Evolutionary conservation across 1,139 yeast species (phyloP).

Genomic region (Hemisphaericaspora subhashii): DNA sequence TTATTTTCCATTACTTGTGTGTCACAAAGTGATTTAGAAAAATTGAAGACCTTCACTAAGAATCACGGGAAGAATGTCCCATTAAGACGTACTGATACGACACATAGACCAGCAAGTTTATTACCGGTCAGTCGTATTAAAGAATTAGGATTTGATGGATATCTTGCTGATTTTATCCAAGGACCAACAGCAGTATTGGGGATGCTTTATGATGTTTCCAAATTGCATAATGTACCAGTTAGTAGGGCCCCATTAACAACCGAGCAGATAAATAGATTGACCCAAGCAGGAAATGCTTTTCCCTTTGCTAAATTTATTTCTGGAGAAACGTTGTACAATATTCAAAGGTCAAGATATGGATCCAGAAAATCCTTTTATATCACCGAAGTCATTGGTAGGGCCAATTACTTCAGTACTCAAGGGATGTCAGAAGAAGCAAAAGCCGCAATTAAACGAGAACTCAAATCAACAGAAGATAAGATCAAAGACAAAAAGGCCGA

Average conservation of each 20-base stretch:
- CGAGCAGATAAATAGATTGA: constrained; percentile 39
- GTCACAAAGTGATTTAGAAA: constrained; percentile 25
- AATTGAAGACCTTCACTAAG: constrained; percentile 31
- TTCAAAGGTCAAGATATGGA: constrained; percentile 61
- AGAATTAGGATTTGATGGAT: constrained; percentile 75
- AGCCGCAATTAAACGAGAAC: constrained; percentile 18
- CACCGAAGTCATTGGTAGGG: constrained; percentile 32
- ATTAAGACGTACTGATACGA: constrained; percentile 26
- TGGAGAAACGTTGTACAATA: constrained; percentile 52
- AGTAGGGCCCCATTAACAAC: constrained; percentile 42
- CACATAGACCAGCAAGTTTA: constrained; percentile 15
- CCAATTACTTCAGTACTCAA: constrained; percentile 40
- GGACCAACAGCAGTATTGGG: constrained; percentile 78
- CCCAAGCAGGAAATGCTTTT: constrained; percentile 35
- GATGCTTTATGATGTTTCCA: constrained; percentile 66
- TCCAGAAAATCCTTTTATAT: constrained; percentile 46
- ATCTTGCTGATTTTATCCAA: constrained; percentile 61
- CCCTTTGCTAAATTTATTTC: constrained; percentile 59
- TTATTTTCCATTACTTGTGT: constrained; percentile 48
- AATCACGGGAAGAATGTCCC: constrained; percentile 36
- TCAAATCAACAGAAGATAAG: constrained; percentile 15
- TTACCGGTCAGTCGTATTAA: constrained; percentile 34
- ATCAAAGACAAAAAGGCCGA: constrained; percentile 11
- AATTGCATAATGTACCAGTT: constrained; percentile 66
- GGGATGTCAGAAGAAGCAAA: constrained; percentile 45